Evolutionary conservation across 202 grass and related monocot species (phyloP), one percentile per base, ranked within the genome.

Genomic region (Setaria viridis): DNA sequence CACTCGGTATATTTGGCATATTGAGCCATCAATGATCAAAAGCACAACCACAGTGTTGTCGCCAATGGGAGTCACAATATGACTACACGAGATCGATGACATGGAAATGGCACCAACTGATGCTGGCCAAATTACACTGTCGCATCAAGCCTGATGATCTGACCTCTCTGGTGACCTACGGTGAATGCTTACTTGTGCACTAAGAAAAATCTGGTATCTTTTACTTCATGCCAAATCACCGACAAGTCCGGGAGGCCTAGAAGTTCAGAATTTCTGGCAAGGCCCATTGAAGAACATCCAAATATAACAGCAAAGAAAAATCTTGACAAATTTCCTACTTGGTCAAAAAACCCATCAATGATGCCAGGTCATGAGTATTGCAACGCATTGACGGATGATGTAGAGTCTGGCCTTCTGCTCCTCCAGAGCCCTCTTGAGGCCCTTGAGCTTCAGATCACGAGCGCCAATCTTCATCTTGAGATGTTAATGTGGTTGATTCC

Each of bases 331-430:
- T 51, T 68, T 45, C 5, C 6, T 43, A 47, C 21, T 83, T 79
- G 53, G 55, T 60, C 14, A 76, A 64, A 25, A 6, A 17, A 63
- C 29, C 16, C 7, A 62, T 85, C 62, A 85, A 46, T 89, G 87
- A 79, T 89, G 83, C 83, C 86, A 91, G 5, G 80, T 86, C 49
- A 95, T 72, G 54, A 92, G 85, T 88, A 90, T 88, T 4, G 71
- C 55, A 11, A 95, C 69, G 34, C 88, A 92, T 48, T 74, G 75
- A 7, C 65, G 90, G 56, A 95, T 95, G 85, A 95, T 88, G 80
- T 92, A 84, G 73, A 95, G 85, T 81, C 76, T 91, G 46, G 89
- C 81, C n/a, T 82, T 82, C 15, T 91, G 81, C 81, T 94, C 87
- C 42, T 87, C 89, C 2, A 89, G 72, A 76, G 76, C 67, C 70